A percentile compares a stretch with the other conserved stretches of the same genome.
These are phyloP conservation scores for Chlamydomonas incerta DNA, from an alignment of 139 green algal genomes.

Conservation along the genomic window DNA sequence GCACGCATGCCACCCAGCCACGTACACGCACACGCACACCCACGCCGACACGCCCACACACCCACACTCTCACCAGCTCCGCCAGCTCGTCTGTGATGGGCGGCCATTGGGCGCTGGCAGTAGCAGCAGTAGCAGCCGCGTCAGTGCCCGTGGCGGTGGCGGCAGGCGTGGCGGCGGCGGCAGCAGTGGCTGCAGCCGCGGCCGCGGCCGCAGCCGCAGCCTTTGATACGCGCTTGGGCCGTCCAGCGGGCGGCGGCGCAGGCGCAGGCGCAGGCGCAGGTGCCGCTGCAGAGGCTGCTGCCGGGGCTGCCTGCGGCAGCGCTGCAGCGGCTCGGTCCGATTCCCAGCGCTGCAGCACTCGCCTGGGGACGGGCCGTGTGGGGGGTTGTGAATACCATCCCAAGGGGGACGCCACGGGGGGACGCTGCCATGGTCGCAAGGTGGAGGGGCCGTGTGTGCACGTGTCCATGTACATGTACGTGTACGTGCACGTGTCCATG, in stretches of 20 bases:
- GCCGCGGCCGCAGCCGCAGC: too few relatives aligned
- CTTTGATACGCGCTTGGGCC: background rate
- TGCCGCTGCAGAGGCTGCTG: too few relatives aligned
- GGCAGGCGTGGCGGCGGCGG: background rate
- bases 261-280: background rate
- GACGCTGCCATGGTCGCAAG: too few relatives aligned
- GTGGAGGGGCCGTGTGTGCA: too few relatives aligned
- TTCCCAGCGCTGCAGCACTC: background rate
- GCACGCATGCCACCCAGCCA: background rate
- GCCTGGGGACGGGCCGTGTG: background rate
- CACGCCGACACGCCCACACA: background rate
- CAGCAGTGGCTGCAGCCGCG: background rate
- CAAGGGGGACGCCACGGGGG: too few relatives aligned
- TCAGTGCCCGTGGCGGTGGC: too few relatives aligned
- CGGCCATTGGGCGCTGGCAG: background rate
- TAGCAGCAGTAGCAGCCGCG: background rate
- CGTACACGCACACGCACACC: background rate
- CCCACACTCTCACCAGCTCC: background rate
- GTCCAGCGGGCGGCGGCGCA: too few relatives aligned
- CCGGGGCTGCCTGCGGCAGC: background rate
- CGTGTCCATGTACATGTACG: too few relatives aligned
- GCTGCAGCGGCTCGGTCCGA: background rate
- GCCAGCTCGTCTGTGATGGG: conserved; percentile 5
- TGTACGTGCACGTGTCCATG: too few relatives aligned
- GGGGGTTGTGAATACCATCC: background rate